Evolutionary conservation across 306 rosid genomes (phyloP).

Genomic region (Styphnolobium japonicum): DNA sequence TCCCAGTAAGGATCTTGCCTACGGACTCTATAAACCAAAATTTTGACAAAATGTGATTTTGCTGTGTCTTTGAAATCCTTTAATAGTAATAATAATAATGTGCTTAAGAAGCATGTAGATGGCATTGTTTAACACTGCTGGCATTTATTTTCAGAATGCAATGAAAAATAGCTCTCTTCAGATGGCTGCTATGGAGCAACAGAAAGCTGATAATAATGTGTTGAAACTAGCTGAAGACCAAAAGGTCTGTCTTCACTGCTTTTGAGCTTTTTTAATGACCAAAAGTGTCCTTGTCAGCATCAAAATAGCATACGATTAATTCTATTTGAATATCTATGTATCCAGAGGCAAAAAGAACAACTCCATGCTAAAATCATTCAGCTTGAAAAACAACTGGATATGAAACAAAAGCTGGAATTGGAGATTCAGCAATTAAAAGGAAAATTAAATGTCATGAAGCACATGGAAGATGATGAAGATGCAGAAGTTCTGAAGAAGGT

Average conservation of each 20-base stretch:
- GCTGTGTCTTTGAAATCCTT: not conserved
- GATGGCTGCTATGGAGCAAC: constrained; percentile 88
- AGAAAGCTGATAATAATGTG: constrained; percentile 75
- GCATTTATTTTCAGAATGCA: constrained; percentile 56
- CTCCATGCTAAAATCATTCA: constrained; percentile 77
- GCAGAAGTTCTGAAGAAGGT: constrained; percentile 78
- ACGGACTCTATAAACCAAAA: not conserved
- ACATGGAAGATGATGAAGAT: constrained; percentile 90
- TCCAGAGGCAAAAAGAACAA: constrained; percentile 83
- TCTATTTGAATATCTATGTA: constrained; percentile 31
- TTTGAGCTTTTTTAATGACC: constrained; percentile 22
- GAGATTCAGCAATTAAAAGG: constrained; percentile 89
- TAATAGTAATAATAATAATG: not conserved
- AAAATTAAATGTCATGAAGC: constrained; percentile 72
- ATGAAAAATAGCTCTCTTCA: constrained; percentile 78
- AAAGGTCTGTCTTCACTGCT: constrained; percentile 53
- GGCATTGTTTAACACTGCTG: constrained; percentile 27
- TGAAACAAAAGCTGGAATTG: constrained; percentile 84
- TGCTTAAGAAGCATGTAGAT: constrained; percentile 27
- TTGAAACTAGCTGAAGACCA: constrained; percentile 93
- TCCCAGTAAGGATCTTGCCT: not conserved
- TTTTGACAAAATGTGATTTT: constrained; percentile 4
- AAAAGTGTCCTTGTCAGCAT: constrained; percentile 19
- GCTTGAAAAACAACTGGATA: constrained; percentile 75
- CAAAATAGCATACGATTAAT: constrained; percentile 26